Evolutionary conservation across 2,329 filamentous ascomycete genomes (phyloP), one percentile per base, ranked within the genome.

Genomic region (Cladosporium colombiae): DNA sequence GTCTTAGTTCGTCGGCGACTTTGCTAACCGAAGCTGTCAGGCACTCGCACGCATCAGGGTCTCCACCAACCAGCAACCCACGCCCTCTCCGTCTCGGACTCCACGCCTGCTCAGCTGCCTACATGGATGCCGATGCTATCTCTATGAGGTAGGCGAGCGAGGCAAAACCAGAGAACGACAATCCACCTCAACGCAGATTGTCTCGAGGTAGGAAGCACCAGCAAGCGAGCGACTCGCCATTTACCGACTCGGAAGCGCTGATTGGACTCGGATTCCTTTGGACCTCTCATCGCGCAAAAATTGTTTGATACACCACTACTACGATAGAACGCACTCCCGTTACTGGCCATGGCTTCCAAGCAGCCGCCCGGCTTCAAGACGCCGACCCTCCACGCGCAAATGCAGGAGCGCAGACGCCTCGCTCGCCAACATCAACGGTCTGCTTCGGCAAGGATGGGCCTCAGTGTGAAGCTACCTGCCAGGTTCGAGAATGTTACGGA

Each of bases 401-500:
- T 59, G 56, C 56, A 61, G 21, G 46, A 55, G 21, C 64, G 64
- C 25, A 55, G 57, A 52, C 33, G 55, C 25, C 23, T 56, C 40
- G 31, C 31, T 33, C 18, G 49, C 16, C 25, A 61, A 46, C 64
- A 61, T 18, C 49, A 60, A 4, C 44, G 29, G 8, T n/a, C 27
- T 50, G 29, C 62, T 11, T 55, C 53, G 18, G 53, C 25, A 7
- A 52, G 23, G 29, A 40, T 37, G 55, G 21, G 16, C 1, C 27
- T 52, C 31, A 68, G 60, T 33, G 69, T 72, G 62, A 62, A 71
- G 21, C 61, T 74, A 35, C 72, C 72, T 3, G 70, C 69, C 7
- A 64, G 71, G 27, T 73, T 74, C 50, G 56, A 68, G 31, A 62
- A 68, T 35, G 75, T 74, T 5, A 68, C 74, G 18, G 70, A 70